Evolutionary conservation across 176 grass and related monocot species (phyloP).

Genomic region (Oryza officinalis): DNA sequence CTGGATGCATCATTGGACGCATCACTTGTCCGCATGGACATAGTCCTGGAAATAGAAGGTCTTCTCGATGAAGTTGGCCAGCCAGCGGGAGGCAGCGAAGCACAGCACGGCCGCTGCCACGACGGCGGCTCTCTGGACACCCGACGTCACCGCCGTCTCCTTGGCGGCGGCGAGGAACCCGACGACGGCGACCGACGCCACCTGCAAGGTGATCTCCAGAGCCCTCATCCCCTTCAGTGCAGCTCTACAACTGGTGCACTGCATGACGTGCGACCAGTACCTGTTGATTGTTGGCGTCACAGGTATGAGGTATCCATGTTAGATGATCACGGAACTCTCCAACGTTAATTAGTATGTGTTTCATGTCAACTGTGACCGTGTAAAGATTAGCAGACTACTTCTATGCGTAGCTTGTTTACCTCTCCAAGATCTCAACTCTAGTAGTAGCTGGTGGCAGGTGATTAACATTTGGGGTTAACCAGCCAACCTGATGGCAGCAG

Average conservation of each 20-base stretch:
- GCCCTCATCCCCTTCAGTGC: constrained; percentile 62
- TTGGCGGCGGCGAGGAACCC: constrained; percentile 62
- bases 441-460: constrained; percentile 63
- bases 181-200: constrained; percentile 46
- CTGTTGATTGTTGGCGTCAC: constrained; percentile 25
- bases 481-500: constrained; percentile 58
- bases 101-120: constrained; percentile 55
- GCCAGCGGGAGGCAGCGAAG: constrained; percentile 69
- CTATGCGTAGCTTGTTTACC: constrained; percentile 30
- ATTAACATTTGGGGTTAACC: constrained; percentile 27
- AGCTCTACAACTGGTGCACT: constrained; percentile 67
- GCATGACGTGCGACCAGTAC: constrained; percentile 87
- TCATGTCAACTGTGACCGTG: no score
- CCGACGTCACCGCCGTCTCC: constrained; percentile 32
- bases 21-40: constrained; percentile 80
- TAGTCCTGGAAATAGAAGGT: constrained; percentile 94
- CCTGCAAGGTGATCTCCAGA: constrained; percentile 62
- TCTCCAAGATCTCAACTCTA: constrained; percentile 70
- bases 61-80: constrained; percentile 73
- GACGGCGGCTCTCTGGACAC: constrained; percentile 28
- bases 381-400: background rate
- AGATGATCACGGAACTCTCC: background rate
- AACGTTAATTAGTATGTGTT: background rate
- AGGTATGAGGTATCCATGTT: background rate
- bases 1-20: background rate